Base-by-base conservation (phyloP, 2,329 filamentous ascomycete genomes). In the Fusarium abutilonis region DNA sequence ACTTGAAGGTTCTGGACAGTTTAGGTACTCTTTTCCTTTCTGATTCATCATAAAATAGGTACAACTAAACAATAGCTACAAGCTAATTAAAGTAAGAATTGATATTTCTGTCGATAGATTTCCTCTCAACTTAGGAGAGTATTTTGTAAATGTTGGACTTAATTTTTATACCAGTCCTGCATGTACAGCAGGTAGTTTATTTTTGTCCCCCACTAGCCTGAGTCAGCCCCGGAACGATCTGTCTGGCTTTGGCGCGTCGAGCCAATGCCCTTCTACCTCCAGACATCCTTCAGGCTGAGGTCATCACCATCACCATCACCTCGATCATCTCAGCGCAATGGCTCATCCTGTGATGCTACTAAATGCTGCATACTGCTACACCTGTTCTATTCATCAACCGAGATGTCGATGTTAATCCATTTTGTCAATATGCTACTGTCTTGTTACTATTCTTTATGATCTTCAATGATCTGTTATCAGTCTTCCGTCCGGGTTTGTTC, bases 281-380 rank as follows among this genome's bases (percentile, higher is more conserved):
- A 32, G 46, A 60, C 60, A 54, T 61, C 45, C 23, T 36, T 46
- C 44, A 29, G 39, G 39, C 60, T 61, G 60, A 63, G 60, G 57
- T 52, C 42, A 64, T 63, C 49, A 47, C 45, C 60, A 60, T 34
- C n/a, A 49, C 21, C 31, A 63, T 59, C 48, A 54, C 36, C 54
- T 47, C 60, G 19, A 64, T 45, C 43, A 26, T 26, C 23, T 26
- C 23, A 26, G 23, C 23, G 21, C 38, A 47, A 44, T 36, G 46
- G 48, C 35, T 42, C 35, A 31, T 40, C 34, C 17, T 23, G 15
- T 39, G 35, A 60, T 46, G 29, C 32, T 9, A 23, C 40, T 49
- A 41, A 35, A 52, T 21, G 42, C 28, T 10, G 31, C 45, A 17
- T 14, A 17, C 29, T 23, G 32, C 26, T 9, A 39, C 21, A 14